Percentiles rank a stretch among this genome's conserved stretches.
These are phyloP conservation scores for Aspergillus affinis DNA, from an alignment of 495 filamentous ascomycete species.

Conservation along the genomic window DNA sequence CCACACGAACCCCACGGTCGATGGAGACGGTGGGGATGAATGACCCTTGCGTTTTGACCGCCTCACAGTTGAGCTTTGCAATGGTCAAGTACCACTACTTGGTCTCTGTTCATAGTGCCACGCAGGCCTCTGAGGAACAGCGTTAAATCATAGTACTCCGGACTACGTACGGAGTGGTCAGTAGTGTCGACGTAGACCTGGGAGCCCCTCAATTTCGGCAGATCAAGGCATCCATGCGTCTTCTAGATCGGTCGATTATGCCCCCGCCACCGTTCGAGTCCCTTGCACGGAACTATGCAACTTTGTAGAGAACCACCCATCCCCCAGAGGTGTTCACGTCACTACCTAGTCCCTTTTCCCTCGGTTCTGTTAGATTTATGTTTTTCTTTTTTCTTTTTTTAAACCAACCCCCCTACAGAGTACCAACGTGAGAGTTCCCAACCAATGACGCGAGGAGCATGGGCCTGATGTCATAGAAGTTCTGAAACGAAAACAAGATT, in stretches of 20 bases:
- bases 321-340: background rate
- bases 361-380: too few species aligned
- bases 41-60: slow-evolving; percentile 4
- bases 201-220: background rate
- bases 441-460: background rate
- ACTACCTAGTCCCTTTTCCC: too few species aligned
- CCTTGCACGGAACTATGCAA: background rate
- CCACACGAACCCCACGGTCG: background rate
- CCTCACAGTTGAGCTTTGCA: background rate
- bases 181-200: background rate
- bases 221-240: background rate
- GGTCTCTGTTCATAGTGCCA: background rate
- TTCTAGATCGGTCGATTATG: background rate
- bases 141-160: background rate
- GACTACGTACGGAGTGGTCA: too few species aligned
- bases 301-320: background rate
- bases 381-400: background rate
- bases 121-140: background rate
- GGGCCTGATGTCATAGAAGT: background rate
- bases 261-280: background rate
- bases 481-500: background rate
- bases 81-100: background rate
- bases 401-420: background rate
- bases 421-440: background rate
- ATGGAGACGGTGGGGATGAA: background rate